A percentile compares a stretch with the other conserved stretches of the same genome.
Evolutionary conservation across 495 filamentous ascomycete species (phyloP).

Genomic region (Entonaema liquescens): DNA sequence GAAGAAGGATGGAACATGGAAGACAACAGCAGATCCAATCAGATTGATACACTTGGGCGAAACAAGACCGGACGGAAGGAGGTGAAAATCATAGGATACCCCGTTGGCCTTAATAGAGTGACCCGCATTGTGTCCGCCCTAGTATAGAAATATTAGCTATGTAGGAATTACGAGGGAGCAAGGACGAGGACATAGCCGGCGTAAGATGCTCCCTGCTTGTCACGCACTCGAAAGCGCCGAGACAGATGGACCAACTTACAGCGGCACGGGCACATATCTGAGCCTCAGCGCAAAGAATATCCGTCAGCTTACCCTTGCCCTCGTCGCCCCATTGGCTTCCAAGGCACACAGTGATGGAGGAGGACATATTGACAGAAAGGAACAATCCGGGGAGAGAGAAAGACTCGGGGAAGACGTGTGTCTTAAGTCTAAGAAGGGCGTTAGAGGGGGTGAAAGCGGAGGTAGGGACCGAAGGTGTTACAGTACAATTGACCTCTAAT

Average conservation of each 20-base stretch:
- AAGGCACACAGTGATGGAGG: conserved; percentile 1
- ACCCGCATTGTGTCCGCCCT: conserved; percentile 3
- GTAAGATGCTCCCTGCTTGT: neutral
- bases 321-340: conserved; percentile 7
- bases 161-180: neutral
- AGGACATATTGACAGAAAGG: neutral
- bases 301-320: conserved; percentile 5
- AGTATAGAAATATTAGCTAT: neutral
- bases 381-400: neutral
- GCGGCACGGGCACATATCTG: conserved; percentile 6
- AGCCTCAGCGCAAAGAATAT: conserved; percentile 9
- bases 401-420: neutral
- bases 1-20: conserved; percentile 1
- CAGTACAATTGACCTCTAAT: neutral
- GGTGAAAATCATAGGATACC: conserved; percentile 4
- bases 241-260: conserved; percentile 9
- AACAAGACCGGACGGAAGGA: conserved; percentile 1
- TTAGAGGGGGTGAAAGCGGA: neutral
- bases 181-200: neutral
- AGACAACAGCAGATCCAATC: conserved; percentile 4
- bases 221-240: neutral
- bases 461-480: neutral
- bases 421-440: neutral
- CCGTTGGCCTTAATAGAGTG: conserved; percentile 4
- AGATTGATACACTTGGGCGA: neutral